Percentiles rank a stretch among this genome's conserved stretches.
Conservation (phyloP, 345 rosid genomes). For the Clausena lansium region DNA sequence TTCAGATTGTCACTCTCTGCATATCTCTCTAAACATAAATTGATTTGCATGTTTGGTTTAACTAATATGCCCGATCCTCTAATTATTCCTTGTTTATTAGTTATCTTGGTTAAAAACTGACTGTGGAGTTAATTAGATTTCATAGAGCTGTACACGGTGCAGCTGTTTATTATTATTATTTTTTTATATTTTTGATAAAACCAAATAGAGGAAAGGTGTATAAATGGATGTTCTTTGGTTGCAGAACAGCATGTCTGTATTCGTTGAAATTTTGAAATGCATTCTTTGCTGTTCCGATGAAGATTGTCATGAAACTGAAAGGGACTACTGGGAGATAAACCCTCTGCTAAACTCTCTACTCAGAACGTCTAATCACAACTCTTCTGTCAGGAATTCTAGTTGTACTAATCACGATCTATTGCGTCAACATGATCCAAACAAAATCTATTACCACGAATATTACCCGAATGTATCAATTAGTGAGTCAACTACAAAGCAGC, state of each 20-base stretch:
- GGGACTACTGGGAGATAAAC: neutral
- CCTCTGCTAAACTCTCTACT: no score
- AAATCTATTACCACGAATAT: neutral
- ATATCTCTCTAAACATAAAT: neutral
- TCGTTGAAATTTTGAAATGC: constrained; percentile 22
- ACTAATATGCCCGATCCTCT: neutral
- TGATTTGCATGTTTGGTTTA: neutral
- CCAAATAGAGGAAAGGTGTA: neutral
- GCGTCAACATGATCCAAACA: neutral
- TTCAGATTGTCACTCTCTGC: neutral
- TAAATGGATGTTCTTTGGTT: neutral
- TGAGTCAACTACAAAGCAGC: neutral
- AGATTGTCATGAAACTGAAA: neutral
- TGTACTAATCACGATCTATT: neutral
- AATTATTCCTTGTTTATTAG: neutral
- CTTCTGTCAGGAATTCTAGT: neutral
- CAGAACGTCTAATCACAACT: neutral
- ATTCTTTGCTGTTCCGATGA: constrained; percentile 26
- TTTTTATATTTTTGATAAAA: neutral
- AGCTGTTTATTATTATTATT: neutral
- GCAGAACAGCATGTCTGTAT: constrained; percentile 15
- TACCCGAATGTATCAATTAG: neutral
- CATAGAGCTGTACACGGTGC: neutral
- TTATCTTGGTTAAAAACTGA: neutral
- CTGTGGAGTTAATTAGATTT: neutral